Evolutionary conservation across 2,329 filamentous ascomycete genomes (phyloP).

Genomic region (Cladosporium sp.): DNA sequence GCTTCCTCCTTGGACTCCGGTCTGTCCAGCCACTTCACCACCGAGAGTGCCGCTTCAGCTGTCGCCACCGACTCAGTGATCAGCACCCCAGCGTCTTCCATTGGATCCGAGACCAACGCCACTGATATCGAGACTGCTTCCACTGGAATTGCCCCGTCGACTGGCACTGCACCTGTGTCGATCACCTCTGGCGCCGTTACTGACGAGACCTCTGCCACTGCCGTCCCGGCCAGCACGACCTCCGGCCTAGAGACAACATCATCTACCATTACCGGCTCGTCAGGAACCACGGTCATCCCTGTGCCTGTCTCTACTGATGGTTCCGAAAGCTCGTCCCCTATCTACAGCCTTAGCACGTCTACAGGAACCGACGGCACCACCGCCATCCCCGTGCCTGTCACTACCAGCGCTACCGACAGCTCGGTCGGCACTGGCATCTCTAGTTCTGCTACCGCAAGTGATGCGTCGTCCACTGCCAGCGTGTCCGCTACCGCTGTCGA

Average conservation of each 20-base stretch:
- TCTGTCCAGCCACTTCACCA: constrained; percentile 23
- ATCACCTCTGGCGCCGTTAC: background rate
- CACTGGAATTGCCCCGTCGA: constrained; percentile 6
- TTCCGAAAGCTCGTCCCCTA: constrained; percentile 8
- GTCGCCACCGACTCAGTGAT: constrained; percentile 25
- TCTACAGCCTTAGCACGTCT: constrained; percentile 20
- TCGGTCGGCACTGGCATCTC: constrained; percentile 15
- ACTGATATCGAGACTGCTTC: constrained; percentile 14
- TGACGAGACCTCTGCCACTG: constrained; percentile 24
- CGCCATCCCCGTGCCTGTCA: constrained; percentile 22
- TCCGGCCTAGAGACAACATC: constrained; percentile 24
- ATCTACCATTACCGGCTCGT: constrained; percentile 23
- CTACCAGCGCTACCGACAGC: constrained; percentile 8
- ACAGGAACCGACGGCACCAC: constrained; percentile 20
- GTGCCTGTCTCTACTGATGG: constrained; percentile 15
- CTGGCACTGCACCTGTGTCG: constrained; percentile 4
- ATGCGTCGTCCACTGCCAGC: background rate
- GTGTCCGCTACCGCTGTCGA: constrained; percentile 8
- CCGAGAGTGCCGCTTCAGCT: constrained; percentile 11
- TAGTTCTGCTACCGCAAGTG: background rate
- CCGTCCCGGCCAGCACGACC: constrained; percentile 28
- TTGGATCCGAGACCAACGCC: constrained; percentile 10
- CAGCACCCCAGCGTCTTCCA: background rate
- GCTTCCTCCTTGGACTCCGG: constrained; percentile 32
- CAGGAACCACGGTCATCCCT: constrained; percentile 22